Evolutionary conservation across 345 rosid genomes (phyloP), one percentile per base, ranked within the genome.

Genomic region (Salix purpurea): DNA sequence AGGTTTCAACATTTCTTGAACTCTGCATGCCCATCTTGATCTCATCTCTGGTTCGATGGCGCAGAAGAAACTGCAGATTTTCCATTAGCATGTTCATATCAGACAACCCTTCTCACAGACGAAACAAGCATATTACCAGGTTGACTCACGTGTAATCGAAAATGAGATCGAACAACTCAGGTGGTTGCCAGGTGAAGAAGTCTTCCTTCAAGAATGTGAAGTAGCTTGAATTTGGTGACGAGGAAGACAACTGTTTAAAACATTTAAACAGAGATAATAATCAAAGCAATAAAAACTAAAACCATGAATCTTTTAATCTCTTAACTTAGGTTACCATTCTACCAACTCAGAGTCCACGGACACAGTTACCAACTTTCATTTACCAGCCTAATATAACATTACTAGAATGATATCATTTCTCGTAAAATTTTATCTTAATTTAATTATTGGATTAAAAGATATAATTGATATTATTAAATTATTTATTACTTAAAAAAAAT

Each of bases 151-250:
- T 93, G 58, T 93, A 91, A 81, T 93, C 95, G 40, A 91, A 87
- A 77, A 93, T 88, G 73, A 91, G 89, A 84, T 91, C 92, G 19
- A 91, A 93, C 36, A 83, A 75, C 73, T 89, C 93, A 65, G 77
- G 80, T 64, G 97, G 91, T 3, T 76, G 78, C 97, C 98, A 94
- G 72, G 90, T 80, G 89, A 90, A 92, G 86, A 94, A 94, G 77
- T 94, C 90, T 76, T 84, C 91, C 81, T 61, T 77, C 52, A 90
- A 60, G 84, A 92, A 89, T 32, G 88, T 79, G 75, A 87, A 85
- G 78, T 73, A 68, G 7, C 88, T 79, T 54, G 87, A 88, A 87
- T 86, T 92, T 11, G 92, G 86, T 14, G 60, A 66, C 0, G 90
- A 78, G 50, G 88, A 90, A 78, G 87, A 91, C 48, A 83, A 79